Conservation (phyloP, 306 rosid genomes). For the Medicago arabica region DNA sequence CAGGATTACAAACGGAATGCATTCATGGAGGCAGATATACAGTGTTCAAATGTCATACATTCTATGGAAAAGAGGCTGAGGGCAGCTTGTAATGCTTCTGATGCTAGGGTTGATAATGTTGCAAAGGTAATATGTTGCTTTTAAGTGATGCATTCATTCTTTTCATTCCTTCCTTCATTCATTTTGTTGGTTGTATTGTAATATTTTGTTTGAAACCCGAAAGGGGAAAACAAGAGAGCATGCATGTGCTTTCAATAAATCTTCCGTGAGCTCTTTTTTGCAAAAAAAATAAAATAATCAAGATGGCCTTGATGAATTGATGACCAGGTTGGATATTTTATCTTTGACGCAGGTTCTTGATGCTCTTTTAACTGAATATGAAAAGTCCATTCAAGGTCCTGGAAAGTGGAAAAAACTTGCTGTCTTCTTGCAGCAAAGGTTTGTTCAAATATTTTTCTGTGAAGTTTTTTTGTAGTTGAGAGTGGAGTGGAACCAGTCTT, state of each 20-base stretch:
- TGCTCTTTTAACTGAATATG: constrained; percentile 82
- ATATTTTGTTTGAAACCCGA: neutral
- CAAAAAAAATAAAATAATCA: neutral
- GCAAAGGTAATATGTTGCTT: constrained; percentile 61
- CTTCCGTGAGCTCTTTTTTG: neutral
- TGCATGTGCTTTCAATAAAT: neutral
- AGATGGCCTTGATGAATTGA: neutral
- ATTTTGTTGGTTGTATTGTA: constrained; percentile 30
- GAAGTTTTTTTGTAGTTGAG: neutral
- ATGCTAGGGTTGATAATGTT: constrained; percentile 76
- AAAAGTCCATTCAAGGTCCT: constrained; percentile 77
- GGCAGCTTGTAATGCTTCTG: constrained; percentile 86
- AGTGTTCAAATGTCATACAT: constrained; percentile 76
- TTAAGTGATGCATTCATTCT: constrained; percentile 6
- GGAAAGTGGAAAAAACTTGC: constrained; percentile 90
- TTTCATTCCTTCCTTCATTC: neutral
- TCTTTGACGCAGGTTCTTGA: constrained; percentile 77
- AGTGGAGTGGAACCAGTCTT: neutral
- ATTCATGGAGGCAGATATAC: constrained; percentile 88
- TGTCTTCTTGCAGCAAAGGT: constrained; percentile 84
- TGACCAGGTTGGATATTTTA: constrained; percentile 12
- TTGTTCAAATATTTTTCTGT: constrained; percentile 34
- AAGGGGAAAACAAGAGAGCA: neutral
- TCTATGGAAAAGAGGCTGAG: constrained; percentile 93
- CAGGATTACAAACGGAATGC: constrained; percentile 90